A percentile compares a stretch with the other conserved stretches of the same genome.
Conservation (phyloP, 352 stramenopile genomes). For the Pythium utonaiense region DNA sequence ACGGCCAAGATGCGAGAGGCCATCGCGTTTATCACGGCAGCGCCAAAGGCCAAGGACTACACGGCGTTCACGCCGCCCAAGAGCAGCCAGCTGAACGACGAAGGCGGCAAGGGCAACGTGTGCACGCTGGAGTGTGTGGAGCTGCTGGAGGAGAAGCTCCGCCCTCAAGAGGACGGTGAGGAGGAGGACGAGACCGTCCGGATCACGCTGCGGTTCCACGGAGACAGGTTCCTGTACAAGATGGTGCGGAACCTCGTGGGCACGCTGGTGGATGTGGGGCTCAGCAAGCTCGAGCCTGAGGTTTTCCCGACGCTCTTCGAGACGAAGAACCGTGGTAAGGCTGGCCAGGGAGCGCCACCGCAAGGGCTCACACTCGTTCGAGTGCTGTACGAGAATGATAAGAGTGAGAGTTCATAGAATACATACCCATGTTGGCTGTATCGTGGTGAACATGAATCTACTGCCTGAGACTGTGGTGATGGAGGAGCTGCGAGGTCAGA, state of each 20-base stretch:
- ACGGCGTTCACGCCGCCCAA: slow-evolving; percentile 65
- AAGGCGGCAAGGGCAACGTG: slow-evolving; percentile 41
- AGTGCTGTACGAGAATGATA: slow-evolving; percentile 15
- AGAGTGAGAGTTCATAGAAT: background rate
- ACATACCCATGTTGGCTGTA: background rate
- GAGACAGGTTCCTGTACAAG: slow-evolving; percentile 80
- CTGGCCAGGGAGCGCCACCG: slow-evolving; percentile 62
- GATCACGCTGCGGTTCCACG: slow-evolving; percentile 54
- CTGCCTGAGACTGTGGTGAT: background rate
- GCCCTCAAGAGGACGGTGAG: slow-evolving; percentile 17
- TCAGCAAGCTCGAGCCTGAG: slow-evolving; percentile 38
- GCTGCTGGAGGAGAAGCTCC: slow-evolving; percentile 26
- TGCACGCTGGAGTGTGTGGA: slow-evolving; percentile 45
- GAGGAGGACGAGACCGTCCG: slow-evolving; percentile 24
- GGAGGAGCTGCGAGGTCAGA: no score
- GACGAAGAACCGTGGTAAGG: slow-evolving; percentile 44
- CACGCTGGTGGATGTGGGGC: slow-evolving; percentile 71
- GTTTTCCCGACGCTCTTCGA: slow-evolving; percentile 44
- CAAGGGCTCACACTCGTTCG: slow-evolving; percentile 54
- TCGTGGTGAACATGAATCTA: background rate
- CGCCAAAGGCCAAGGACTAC: slow-evolving; percentile 50
- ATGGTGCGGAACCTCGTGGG: slow-evolving; percentile 85
- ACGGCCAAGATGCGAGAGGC: slow-evolving; percentile 48
- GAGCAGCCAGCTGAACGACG: slow-evolving; percentile 22
- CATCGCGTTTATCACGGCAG: slow-evolving; percentile 25